Base-by-base conservation (phyloP, 2,329 filamentous ascomycete genomes). In the Lasiodiplodia citricola region DNA sequence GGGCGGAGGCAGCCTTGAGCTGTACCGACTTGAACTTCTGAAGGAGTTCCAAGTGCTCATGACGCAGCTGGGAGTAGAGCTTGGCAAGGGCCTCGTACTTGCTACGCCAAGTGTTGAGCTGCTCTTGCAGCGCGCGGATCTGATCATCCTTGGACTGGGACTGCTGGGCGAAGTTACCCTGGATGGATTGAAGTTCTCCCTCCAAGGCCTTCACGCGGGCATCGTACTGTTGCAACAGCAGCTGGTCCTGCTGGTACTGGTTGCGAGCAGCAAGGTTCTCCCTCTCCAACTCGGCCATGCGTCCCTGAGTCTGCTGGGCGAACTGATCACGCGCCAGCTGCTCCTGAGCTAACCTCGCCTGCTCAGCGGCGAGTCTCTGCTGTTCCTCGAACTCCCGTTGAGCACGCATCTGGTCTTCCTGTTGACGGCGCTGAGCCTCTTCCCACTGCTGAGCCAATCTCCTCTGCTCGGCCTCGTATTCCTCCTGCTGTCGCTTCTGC, bases 1-100 rank as follows among this genome's bases (percentile, higher is more conserved):
- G 95, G 0, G 96, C 96, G 5, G 94, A 98, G 18, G 95, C 94
- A 1, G 96, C 96, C 85, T 98, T 99, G 71, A 98, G 87, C 80
- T 98, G 96, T 47, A 97, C 92, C 7, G 90, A 87, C 86, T 99
- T 99, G 83, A 97, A 98, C 78, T 96, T 98, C 77, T 97, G 93
- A 55, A 99, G 84, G 16, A 99, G 87, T 76, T 98, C 95, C 38
- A 99, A 85, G 83, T 99, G 96, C 80, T 99, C 96, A 73, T 96
- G 92, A 65, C 96, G 91, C 70, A 99, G 85, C 81, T 99, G 96
- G 8, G 95, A 97, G 82, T 99, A 99, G 16, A 99, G 87, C 83
- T 98, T 99, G 28, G 96, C 96, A 62, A 99, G 84, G 0, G 95
- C 92, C 80, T 99, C 96, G 76, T 99, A 99, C 81, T 99, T 99